Base-by-base conservation (phyloP, 768 basidiomycete species). In the Tubosaeta sp. region DNA sequence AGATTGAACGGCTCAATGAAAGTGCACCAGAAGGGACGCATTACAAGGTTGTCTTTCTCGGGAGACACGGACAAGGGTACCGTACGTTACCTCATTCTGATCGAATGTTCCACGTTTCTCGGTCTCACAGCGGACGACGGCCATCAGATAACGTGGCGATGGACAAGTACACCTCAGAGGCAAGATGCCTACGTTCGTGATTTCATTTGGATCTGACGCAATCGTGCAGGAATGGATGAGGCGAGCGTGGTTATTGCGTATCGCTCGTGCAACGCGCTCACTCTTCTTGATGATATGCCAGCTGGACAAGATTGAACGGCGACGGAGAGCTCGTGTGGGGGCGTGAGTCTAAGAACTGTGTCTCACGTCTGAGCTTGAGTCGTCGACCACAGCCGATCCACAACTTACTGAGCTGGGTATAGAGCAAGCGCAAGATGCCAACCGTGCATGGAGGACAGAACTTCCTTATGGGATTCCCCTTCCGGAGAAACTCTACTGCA, bases 251-350 rank as follows among this genome's bases (percentile, higher is more conserved):
- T 53, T 49, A n/a, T 24, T 46, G 14, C 22, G 19, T 13, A 31
- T 41, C 36, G 22, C 6, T 32, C 13, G 18, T 39, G 11, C 13
- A 14, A 13, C n/a, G 12, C n/a, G 47, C 52, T 41, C 24, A 51
- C 35, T 22, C 12, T 6, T 24, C 21, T 40, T 3, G 44, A 19
- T 25, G 11, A n/a, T n/a, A n/a, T 13, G 44, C 6, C 43, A 83
- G 82, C 55, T 88, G 81, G 81, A 71, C 81, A 0, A 82, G 73
- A 60, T 64, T 80, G 1, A 68, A 83, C 32, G 82, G 82, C 2
- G 83, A 90, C 52, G 84, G 74, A 16, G 78, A 83, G 42, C 64
- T 87, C 8, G 70, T 70, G 10, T 91, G 89, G 89, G 88, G 88
- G 14, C 88, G 85, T 86, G 57, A 64, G 85, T 12, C 4, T 41